Evolutionary conservation across 2,329 filamentous ascomycete species (phyloP).

Genomic region (Alternaria gansuensis): DNA sequence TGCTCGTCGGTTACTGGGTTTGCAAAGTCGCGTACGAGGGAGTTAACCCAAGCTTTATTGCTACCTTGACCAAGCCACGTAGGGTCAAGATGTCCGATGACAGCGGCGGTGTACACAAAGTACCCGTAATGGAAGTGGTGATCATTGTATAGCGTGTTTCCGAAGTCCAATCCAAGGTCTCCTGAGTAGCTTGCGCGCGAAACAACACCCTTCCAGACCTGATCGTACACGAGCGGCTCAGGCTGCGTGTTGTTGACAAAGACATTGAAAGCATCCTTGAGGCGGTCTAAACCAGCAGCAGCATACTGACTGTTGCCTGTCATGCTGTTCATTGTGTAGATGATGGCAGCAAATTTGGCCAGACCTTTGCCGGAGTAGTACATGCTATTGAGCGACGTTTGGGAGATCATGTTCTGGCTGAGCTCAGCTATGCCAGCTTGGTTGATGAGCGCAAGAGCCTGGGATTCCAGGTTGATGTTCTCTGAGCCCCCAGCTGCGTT

Average conservation of each 20-base stretch:
- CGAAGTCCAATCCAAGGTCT: slow-evolving; percentile 77
- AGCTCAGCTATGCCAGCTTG: slow-evolving; percentile 74
- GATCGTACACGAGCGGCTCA: slow-evolving; percentile 67
- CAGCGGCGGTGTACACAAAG: slow-evolving; percentile 85
- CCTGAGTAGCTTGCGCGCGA: slow-evolving; percentile 69
- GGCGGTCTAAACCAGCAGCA: slow-evolving; percentile 60
- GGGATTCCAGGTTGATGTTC: slow-evolving; percentile 53
- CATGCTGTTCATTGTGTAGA: slow-evolving; percentile 63
- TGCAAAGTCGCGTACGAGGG: slow-evolving; percentile 81
- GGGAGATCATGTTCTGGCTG: slow-evolving; percentile 74
- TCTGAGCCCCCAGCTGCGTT: slow-evolving; percentile 50
- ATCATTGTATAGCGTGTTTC: slow-evolving; percentile 84
- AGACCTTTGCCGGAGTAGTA: slow-evolving; percentile 79
- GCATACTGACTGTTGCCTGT: slow-evolving; percentile 66
- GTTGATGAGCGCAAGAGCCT: slow-evolving; percentile 67
- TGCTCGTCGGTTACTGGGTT: slow-evolving; percentile 75
- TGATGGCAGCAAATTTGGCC: slow-evolving; percentile 57
- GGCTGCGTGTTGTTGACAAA: slow-evolving; percentile 59
- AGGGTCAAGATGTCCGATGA: slow-evolving; percentile 83
- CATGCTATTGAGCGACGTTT: slow-evolving; percentile 86
- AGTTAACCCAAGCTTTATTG: slow-evolving; percentile 85
- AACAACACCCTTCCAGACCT: slow-evolving; percentile 81
- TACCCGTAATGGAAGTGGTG: slow-evolving; percentile 80
- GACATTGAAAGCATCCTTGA: slow-evolving; percentile 60
- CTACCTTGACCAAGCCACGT: slow-evolving; percentile 69